Base-by-base conservation (phyloP, 2,329 filamentous ascomycete species). In the Fusarium sacchari region DNA sequence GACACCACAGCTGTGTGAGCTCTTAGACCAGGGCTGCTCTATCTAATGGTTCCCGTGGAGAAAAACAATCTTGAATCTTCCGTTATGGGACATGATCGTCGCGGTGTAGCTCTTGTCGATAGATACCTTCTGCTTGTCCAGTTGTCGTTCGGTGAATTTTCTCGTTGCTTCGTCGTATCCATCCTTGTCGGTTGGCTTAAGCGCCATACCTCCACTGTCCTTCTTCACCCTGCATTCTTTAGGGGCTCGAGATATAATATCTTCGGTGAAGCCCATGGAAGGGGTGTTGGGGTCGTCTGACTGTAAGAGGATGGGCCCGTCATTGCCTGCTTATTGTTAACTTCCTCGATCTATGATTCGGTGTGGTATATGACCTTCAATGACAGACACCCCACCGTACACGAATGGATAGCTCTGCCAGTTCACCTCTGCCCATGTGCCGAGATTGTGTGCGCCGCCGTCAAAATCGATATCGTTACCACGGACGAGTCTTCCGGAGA, bases 121-220 rank as follows among this genome's bases (percentile, higher is more conserved):
- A 10, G 70, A 75, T 6, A 75, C 70, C 10, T 49, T 64, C 5
- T 60, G 30, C 6, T 39, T 22, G 13, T 64, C 67, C 7, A 75
- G 56, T 7, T 30, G 22, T 28, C 28, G 49, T 47, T 61, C 59
- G 1, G 73, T 75, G 28, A 47, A 75, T 10, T 58, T 24, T 26
- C 67, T 64, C 15, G 70, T 75, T n/a, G 26, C 28, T 42, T 52
- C 14, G 10, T 75, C 73, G 14, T 75, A 63, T 5, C 73, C 67
- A 20, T 69, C 47, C 37, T 75, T 75, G 18, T 75, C 70, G 4
- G 73, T 76, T 26, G 70, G 73, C 37, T 76, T 75, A 30, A 75
- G 34, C 3, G 60, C 67, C 13, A 50, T 24, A 9, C 47, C 64
- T 11, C 64, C 60, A 12, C 70, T 72, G 34, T 66, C 70, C 40